Percentiles rank a stretch among this genome's conserved stretches.
Conservation (phyloP, 805 yeast species). For the Lachancea thermotolerans region DNA sequence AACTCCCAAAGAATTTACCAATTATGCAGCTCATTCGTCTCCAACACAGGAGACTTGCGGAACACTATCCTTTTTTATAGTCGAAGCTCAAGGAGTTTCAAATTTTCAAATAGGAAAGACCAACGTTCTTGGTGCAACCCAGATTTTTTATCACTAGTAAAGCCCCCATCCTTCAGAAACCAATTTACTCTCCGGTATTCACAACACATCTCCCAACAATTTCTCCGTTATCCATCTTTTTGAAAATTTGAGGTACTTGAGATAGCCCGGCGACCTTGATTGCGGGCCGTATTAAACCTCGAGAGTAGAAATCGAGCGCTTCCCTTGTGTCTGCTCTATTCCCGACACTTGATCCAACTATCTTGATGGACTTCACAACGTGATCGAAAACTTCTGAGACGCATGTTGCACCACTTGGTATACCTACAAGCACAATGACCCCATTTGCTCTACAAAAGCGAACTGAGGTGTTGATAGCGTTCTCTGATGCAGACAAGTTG, state of each 20-base stretch:
- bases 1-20: no score
- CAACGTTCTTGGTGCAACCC: no score
- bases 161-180: no score
- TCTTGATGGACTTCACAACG: constrained; percentile 61
- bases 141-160: no score
- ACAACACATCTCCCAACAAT: constrained; percentile 77
- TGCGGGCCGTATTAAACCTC: constrained; percentile 60
- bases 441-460: constrained; percentile 58
- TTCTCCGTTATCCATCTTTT: constrained; percentile 49
- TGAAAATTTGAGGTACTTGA: constrained; percentile 45
- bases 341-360: constrained; percentile 79
- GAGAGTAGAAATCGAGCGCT: constrained; percentile 60
- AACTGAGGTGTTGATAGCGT: constrained; percentile 41
- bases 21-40: no score
- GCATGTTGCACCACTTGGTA: constrained; percentile 70
- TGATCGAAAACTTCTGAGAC: constrained; percentile 59
- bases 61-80: no score
- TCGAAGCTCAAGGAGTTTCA: no score
- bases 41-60: no score
- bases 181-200: constrained; percentile 53
- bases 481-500: constrained; percentile 55
- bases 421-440: constrained; percentile 62
- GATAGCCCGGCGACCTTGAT: constrained; percentile 51
- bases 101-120: no score
- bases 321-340: constrained; percentile 76